Conservation (phyloP, 2,329 filamentous ascomycete genomes). For the Aurifilum marmelostoma region DNA sequence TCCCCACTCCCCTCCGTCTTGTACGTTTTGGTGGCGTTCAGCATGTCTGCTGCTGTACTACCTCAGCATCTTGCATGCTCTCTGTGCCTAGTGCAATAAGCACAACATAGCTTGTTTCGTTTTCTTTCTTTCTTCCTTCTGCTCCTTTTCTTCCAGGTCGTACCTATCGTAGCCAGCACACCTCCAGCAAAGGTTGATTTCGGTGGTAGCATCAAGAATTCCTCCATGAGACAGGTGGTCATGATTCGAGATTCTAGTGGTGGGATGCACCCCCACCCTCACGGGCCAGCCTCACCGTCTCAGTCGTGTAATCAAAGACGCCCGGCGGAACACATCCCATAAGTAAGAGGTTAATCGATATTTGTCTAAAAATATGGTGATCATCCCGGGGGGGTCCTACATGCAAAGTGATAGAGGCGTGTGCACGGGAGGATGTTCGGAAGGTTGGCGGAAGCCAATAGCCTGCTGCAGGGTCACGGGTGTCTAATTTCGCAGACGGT, state of each 20-base stretch:
- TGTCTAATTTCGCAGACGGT: constrained; percentile 29
- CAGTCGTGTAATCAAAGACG: not conserved
- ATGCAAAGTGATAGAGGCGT: not conserved
- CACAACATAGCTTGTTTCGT: not conserved
- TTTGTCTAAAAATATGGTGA: not conserved
- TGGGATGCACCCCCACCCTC: constrained; percentile 4
- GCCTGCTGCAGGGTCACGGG: constrained; percentile 20
- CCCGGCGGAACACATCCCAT: not conserved
- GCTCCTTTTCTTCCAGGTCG: not conserved
- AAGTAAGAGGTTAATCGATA: not conserved
- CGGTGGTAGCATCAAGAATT: not conserved
- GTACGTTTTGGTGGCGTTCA: not conserved
- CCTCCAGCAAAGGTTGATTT: not conserved
- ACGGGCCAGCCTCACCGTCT: not conserved
- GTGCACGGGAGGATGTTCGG: not conserved
- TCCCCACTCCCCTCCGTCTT: not conserved
- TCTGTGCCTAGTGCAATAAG: not conserved
- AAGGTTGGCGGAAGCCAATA: constrained; percentile 5
- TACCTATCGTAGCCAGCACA: not conserved
- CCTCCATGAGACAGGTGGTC: constrained; percentile 1
- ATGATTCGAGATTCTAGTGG: not conserved
- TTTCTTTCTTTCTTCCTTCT: not conserved
- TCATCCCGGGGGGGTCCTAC: not conserved
- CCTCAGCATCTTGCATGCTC: constrained; percentile 2
- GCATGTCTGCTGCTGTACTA: not conserved